Percentiles rank a stretch among this genome's conserved stretches.
Evolutionary conservation across 1,284 basidiomycete genomes (phyloP).

Genomic region (Termitomyces sp.): DNA sequence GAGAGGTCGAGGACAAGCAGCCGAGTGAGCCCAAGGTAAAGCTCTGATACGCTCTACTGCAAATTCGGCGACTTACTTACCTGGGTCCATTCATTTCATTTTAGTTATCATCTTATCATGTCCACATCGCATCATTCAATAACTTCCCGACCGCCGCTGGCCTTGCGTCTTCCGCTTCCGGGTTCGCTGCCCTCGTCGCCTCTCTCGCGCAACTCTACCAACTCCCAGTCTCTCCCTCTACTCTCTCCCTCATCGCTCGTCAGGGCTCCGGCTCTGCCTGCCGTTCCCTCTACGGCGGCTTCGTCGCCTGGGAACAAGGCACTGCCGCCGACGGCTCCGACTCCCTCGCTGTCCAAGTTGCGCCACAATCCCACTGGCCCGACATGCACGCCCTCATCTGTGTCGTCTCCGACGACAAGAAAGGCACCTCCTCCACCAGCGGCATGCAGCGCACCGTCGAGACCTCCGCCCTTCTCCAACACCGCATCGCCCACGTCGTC

Average conservation of each 20-base stretch:
- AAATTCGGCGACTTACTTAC: slow-evolving; percentile 9
- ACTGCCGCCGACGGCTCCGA: slow-evolving; percentile 68
- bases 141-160: slow-evolving; percentile 99
- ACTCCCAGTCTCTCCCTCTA: slow-evolving; percentile 61
- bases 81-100: not conserved
- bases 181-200: slow-evolving; percentile 91
- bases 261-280: slow-evolving; percentile 98
- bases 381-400: slow-evolving; percentile 97
- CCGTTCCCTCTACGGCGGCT: slow-evolving; percentile 95
- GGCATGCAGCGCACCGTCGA: slow-evolving; percentile 98
- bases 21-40: slow-evolving; percentile 60
- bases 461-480: slow-evolving; percentile 84
- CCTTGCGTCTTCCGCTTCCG: slow-evolving; percentile 94
- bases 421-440: slow-evolving; percentile 90
- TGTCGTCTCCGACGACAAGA: slow-evolving; percentile 95
- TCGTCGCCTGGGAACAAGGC: slow-evolving; percentile 94
- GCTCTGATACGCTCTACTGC: slow-evolving; percentile 16
- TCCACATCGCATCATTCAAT: slow-evolving; percentile 93
- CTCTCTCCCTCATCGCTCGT: slow-evolving; percentile 90
- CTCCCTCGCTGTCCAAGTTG: slow-evolving; percentile 86
- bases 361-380: slow-evolving; percentile 86
- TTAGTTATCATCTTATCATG: slow-evolving; percentile 71
- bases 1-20: slow-evolving; percentile 69
- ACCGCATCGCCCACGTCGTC: slow-evolving; percentile 86
- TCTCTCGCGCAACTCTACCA: slow-evolving; percentile 86